Base-by-base conservation (phyloP, 2,329 filamentous ascomycete genomes). In the Ascochyta pisi region DNA sequence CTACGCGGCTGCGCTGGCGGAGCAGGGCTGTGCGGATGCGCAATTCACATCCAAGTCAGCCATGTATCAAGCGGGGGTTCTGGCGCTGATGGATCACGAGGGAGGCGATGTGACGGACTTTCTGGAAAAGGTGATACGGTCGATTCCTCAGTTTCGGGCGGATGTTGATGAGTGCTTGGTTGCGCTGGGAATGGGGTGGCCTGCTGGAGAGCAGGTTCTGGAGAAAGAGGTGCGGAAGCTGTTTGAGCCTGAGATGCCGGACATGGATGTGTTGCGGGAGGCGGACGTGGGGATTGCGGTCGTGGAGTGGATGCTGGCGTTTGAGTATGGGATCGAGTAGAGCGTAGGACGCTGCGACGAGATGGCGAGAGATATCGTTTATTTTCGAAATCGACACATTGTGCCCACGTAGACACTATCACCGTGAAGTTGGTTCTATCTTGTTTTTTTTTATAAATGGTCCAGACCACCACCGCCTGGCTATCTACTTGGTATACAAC, bases 401-500 rank as follows among this genome's bases (percentile, higher is more conserved):
- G 19, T 19, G 19, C 19, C 19, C 3, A 19, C 1, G 19, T 19
- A 19, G 19, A 19, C 3, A 19, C 19, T 19, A 19, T 19, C 19
- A 19, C 19, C 3, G 19, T 3, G 19, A 3, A 19, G 19, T 19
- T 19, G 3, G 19, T 19, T 19, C 3, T 19, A 19, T 19, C 19
- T 19, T 19, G 19, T 37, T 37, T 19, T 19, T 19, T 19, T 37
- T 37, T 9, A 2, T 9, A 19, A n/a, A 37, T n/a, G 7, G 19
- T 9, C 19, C 24, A 23, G 19, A 9, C 3, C 19, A 41, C 12
- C 15, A n/a, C 22, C 38, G 6, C 19, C 38, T 13, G 6, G 6
- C 8, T 24, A 9, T 35, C 62, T 70, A 88, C 60, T 77, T 78
- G 22, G 86, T 89, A 70, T 90, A 91, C 71, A 86, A 79, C 78